Percentiles rank a stretch among this genome's conserved stretches.
Evolutionary conservation across 139 green algal species (phyloP).

Genomic region (Edaphochlamys debaryana): DNA sequence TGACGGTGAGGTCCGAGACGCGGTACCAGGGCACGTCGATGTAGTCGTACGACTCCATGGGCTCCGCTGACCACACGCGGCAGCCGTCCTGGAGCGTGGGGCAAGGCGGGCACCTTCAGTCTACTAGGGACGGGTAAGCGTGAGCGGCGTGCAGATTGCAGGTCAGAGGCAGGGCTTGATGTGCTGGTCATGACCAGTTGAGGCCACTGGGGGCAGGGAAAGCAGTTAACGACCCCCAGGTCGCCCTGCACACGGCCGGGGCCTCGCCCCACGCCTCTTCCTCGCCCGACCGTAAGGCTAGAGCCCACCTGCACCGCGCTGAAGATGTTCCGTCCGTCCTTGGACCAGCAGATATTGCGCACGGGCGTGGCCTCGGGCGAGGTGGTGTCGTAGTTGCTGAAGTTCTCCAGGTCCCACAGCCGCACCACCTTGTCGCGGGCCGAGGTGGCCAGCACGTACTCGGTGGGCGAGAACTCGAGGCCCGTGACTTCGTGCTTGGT

Average conservation of each 20-base stretch:
- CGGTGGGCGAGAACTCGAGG: slow-evolving; percentile 85
- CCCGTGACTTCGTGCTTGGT: slow-evolving; percentile 65
- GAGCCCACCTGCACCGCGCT: slow-evolving; percentile 55
- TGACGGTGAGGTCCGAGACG: slow-evolving; percentile 53
- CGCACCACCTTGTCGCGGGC: slow-evolving; percentile 68
- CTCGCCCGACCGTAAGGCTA: no score
- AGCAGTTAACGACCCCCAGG: no score
- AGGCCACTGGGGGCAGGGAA: no score
- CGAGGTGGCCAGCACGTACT: slow-evolving; percentile 83
- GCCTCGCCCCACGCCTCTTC: no score
- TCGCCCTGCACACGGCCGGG: no score
- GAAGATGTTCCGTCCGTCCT: slow-evolving; percentile 74
- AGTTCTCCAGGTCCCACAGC: slow-evolving; percentile 88
- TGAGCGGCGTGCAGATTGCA: no score
- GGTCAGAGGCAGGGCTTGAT: no score
- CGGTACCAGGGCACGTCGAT: slow-evolving; percentile 75
- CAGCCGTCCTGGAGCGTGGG: slow-evolving; percentile 55
- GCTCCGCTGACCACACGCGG: slow-evolving; percentile 78
- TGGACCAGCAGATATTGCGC: slow-evolving; percentile 74
- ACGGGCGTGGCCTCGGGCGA: slow-evolving; percentile 71
- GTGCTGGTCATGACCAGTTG: no score
- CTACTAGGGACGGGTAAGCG: no score
- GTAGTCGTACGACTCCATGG: slow-evolving; percentile 64
- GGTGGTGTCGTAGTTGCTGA: slow-evolving; percentile 64
- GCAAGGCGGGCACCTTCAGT: no score